Conservation (phyloP, 2,329 filamentous ascomycete species). For the Aaosphaeria pasadenensis region DNA sequence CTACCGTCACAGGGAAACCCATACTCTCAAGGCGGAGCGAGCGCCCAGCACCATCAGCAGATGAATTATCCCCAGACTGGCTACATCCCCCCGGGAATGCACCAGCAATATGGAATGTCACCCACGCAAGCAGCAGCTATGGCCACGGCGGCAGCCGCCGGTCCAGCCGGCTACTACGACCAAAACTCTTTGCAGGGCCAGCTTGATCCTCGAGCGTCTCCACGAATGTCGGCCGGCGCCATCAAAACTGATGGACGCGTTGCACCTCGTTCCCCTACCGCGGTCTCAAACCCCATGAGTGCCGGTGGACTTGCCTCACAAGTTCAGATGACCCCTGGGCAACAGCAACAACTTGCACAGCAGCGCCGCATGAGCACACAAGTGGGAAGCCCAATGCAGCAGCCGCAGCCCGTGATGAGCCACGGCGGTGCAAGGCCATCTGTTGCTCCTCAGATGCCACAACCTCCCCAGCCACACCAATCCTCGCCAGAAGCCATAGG, state of each 20-base stretch:
- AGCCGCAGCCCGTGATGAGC: slow-evolving; percentile 71
- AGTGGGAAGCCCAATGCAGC: slow-evolving; percentile 49
- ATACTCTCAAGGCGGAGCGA: slow-evolving; percentile 62
- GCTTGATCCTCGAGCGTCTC: slow-evolving; percentile 63
- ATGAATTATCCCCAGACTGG: slow-evolving; percentile 82
- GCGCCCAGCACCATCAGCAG: slow-evolving; percentile 62
- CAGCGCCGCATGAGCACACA: slow-evolving; percentile 42
- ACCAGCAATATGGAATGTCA: slow-evolving; percentile 70
- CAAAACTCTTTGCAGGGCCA: slow-evolving; percentile 63
- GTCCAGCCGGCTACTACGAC: slow-evolving; percentile 67
- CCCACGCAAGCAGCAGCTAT: slow-evolving; percentile 87
- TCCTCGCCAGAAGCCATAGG: slow-evolving; percentile 79
- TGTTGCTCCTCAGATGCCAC: slow-evolving; percentile 48
- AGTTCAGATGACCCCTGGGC: slow-evolving; percentile 35
- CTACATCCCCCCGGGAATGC: slow-evolving; percentile 71
- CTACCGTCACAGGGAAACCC: slow-evolving; percentile 64
- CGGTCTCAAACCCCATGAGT: slow-evolving; percentile 61
- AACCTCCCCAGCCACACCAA: slow-evolving; percentile 63
- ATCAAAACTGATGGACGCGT: slow-evolving; percentile 68
- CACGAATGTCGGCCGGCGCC: slow-evolving; percentile 66
- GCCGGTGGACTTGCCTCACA: slow-evolving; percentile 35
- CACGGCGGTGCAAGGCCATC: slow-evolving; percentile 58
- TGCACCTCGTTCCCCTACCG: slow-evolving; percentile 72
- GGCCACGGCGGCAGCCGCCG: slow-evolving; percentile 89
- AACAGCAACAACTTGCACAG: slow-evolving; percentile 22